Percentiles rank a stretch among this genome's conserved stretches.
These are phyloP conservation scores for Blastobotrys proliferans DNA, from an alignment of 1,139 yeast species.

Conservation along the genomic window DNA sequence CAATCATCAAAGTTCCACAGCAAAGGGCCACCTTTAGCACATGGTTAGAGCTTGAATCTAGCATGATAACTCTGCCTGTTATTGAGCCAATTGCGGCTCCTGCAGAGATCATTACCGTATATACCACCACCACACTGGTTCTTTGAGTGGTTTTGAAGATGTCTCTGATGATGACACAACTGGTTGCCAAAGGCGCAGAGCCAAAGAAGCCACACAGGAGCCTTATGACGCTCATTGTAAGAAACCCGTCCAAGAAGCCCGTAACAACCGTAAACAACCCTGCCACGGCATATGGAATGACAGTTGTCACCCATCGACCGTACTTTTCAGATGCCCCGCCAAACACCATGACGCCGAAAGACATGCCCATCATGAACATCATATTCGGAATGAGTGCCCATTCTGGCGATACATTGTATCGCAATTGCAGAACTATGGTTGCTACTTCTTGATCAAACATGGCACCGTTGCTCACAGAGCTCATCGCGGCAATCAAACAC, in stretches of 20 bases:
- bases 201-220: slow-evolving; percentile 18
- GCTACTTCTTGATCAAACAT: slow-evolving; percentile 16
- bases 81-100: slow-evolving; percentile 23
- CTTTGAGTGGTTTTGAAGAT: slow-evolving; percentile 17
- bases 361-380: slow-evolving; percentile 19
- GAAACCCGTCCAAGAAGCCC: slow-evolving; percentile 9
- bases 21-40: slow-evolving; percentile 14
- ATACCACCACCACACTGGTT: slow-evolving; percentile 19
- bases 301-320: slow-evolving; percentile 16
- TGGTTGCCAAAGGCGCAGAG: slow-evolving; percentile 21
- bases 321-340: slow-evolving; percentile 20
- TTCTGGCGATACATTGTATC: slow-evolving; percentile 8
- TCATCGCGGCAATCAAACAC: slow-evolving; percentile 20
- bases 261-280: slow-evolving; percentile 13
- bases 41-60: slow-evolving; percentile 14
- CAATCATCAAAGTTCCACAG: slow-evolving; percentile 1
- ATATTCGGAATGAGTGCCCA: slow-evolving; percentile 19
- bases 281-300: slow-evolving; percentile 16
- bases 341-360: slow-evolving; percentile 19
- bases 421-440: slow-evolving; percentile 5
- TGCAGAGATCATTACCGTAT: slow-evolving; percentile 20
- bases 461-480: slow-evolving; percentile 18
- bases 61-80: slow-evolving; percentile 17
- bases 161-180: slow-evolving; percentile 22
- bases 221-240: slow-evolving; percentile 14